phyloP scores from a whole-genome alignment of 106 monocot species.

The Amphibolis antarctica region DNA sequence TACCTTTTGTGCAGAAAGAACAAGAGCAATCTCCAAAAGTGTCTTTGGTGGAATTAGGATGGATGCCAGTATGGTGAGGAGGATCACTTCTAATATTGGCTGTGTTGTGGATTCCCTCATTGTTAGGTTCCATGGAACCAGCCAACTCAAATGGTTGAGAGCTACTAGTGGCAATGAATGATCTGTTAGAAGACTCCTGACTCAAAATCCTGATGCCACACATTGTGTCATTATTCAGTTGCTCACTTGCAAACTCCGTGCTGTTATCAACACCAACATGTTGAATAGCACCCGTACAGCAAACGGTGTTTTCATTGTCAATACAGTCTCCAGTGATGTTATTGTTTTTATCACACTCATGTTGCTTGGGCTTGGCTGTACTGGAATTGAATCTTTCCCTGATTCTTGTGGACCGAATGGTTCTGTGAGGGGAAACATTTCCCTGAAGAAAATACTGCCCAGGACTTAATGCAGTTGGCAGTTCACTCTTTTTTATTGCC shows the following conservation, averaged over 20 bases:
- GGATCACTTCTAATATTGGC: not conserved
- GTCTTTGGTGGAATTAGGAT: no score
- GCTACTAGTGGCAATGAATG: not conserved
- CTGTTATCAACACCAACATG: not conserved
- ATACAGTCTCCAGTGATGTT: conserved; percentile 12
- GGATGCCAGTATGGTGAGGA: conserved; percentile 1
- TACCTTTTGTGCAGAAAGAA: conserved; percentile 46
- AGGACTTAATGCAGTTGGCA: conserved; percentile 1
- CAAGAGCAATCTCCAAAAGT: conserved; percentile 26
- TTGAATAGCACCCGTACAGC: conserved; percentile 1
- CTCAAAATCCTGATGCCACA: not conserved
- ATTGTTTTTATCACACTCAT: conserved; percentile 5
- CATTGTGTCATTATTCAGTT: not conserved
- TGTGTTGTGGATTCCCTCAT: not conserved
- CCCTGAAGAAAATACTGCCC: not conserved
- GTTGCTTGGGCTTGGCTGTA: not conserved
- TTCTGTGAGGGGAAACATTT: not conserved
- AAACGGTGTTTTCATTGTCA: conserved; percentile 5
- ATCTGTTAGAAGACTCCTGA: conserved; percentile 3
- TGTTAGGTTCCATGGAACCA: not conserved
- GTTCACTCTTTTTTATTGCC: not conserved
- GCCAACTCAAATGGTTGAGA: not conserved
- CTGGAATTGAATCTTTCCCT: not conserved
- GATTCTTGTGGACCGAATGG: not conserved
- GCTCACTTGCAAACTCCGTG: not conserved